Conservation (phyloP, 495 filamentous ascomycete species). For the Echria macrotheca region DNA sequence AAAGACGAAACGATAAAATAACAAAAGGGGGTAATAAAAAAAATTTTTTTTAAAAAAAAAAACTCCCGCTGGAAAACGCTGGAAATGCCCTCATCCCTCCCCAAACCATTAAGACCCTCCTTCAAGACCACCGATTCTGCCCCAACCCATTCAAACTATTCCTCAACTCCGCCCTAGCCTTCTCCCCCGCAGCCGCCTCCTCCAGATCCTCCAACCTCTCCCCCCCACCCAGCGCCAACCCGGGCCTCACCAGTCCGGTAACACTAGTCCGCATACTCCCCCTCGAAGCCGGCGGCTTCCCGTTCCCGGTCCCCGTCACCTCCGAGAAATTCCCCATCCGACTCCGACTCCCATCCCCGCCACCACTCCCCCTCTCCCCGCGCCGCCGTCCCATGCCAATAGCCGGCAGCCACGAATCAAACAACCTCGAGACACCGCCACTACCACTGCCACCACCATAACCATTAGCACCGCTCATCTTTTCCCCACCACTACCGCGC, state of each 20-base stretch:
- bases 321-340: constrained; percentile 26
- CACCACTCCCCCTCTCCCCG: background rate
- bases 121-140: constrained; percentile 27
- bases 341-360: background rate
- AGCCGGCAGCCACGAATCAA: constrained; percentile 19
- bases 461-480: no score
- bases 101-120: no score
- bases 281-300: constrained; percentile 1
- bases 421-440: constrained; percentile 16
- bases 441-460: no score
- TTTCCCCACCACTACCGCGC: background rate
- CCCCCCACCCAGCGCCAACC: constrained; percentile 14
- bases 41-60: no score
- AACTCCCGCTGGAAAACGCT: no score
- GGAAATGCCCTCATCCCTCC: no score
- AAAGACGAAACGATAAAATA: no score
- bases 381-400: background rate
- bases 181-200: constrained; percentile 16
- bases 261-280: constrained; percentile 21
- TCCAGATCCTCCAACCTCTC: constrained; percentile 25
- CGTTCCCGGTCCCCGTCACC: constrained; percentile 13
- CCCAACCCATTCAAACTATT: constrained; percentile 32
- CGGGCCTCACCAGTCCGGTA: constrained; percentile 17
- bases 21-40: no score
- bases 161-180: constrained; percentile 24